A percentile compares a stretch with the other conserved stretches of the same genome.
Evolutionary conservation across 192 early-diverging fungal genomes (phyloP).

Genomic region (Piromyces finnis): DNA sequence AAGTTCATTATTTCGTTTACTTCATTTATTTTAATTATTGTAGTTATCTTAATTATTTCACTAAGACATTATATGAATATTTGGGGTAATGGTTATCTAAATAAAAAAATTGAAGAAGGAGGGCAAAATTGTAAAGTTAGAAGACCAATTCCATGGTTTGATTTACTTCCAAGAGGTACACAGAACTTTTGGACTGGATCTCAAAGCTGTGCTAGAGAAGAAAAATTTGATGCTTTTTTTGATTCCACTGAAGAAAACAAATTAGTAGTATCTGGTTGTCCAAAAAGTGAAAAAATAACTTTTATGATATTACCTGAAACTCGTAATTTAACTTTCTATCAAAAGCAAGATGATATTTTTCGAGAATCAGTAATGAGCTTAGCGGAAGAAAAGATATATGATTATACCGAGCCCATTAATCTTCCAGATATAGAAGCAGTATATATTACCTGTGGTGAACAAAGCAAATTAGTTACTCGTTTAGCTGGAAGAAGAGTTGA

Average conservation of each 20-base stretch:
- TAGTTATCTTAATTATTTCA: not conserved
- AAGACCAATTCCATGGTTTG: slow-evolving; percentile 2
- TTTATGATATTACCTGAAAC: not conserved
- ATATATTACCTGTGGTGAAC: not conserved
- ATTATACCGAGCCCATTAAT: not conserved
- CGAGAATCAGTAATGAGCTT: not conserved
- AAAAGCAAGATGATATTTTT: not conserved
- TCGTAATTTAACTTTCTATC: not conserved
- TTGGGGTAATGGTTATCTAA: not conserved
- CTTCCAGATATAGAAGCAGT: not conserved
- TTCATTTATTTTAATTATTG: not conserved
- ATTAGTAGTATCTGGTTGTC: not conserved
- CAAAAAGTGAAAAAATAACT: not conserved
- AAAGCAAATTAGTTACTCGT: not conserved
- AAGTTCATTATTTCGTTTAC: not conserved
- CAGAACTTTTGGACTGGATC: slow-evolving; percentile 42
- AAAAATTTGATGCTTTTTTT: not conserved
- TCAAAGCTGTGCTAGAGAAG: not conserved
- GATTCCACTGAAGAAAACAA: not conserved
- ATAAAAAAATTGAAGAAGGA: not conserved
- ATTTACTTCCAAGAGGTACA: slow-evolving; percentile 24
- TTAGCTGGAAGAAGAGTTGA: not conserved
- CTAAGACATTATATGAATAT: not conserved
- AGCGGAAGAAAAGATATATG: not conserved
- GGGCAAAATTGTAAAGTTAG: not conserved